A percentile compares a stretch with the other conserved stretches of the same genome.
These are phyloP conservation scores for Flaveria brownii DNA, from an alignment of 129 eudicot genomes.

Conservation along the genomic window DNA sequence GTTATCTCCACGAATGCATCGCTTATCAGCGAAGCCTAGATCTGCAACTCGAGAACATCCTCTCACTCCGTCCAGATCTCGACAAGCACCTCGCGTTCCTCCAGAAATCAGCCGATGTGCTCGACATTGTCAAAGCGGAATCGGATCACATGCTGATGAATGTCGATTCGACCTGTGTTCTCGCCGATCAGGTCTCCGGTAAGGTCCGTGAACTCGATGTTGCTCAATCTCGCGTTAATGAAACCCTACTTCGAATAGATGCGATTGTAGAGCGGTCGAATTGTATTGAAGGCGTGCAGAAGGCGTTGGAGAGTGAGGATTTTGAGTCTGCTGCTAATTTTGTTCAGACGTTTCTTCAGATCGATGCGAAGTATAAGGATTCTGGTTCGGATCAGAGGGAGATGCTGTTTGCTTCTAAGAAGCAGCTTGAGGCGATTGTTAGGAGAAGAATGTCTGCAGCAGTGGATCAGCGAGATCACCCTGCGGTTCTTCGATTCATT, in stretches of 20 bases:
- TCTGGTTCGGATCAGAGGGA: constrained; percentile 65
- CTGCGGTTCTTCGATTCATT: constrained; percentile 56
- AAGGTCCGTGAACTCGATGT: constrained; percentile 82
- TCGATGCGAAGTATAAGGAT: constrained; percentile 58
- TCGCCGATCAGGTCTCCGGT: constrained; percentile 75
- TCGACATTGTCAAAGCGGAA: constrained; percentile 59
- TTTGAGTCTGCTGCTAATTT: constrained; percentile 59
- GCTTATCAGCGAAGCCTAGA: constrained; percentile 81
- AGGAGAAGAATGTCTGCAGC: constrained; percentile 46
- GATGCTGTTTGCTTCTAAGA: constrained; percentile 60
- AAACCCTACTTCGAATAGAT: constrained; percentile 61
- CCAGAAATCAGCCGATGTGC: constrained; percentile 56
- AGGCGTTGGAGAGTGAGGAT: constrained; percentile 58
- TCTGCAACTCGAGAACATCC: constrained; percentile 52
- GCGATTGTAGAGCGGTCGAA: constrained; percentile 64
- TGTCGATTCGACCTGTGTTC: constrained; percentile 56
- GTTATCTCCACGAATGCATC: constrained; percentile 79
- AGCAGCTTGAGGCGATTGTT: constrained; percentile 53
- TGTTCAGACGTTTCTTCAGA: constrained; percentile 56
- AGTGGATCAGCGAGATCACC: constrained; percentile 62
- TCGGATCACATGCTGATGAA: constrained; percentile 60
- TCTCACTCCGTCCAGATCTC: constrained; percentile 66
- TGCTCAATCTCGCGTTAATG: constrained; percentile 73
- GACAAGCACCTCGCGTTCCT: constrained; percentile 59
- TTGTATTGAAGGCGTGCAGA: constrained; percentile 65